Conservation (phyloP, 164 flowering plant genomes). For the Magnolia sinica region DNA sequence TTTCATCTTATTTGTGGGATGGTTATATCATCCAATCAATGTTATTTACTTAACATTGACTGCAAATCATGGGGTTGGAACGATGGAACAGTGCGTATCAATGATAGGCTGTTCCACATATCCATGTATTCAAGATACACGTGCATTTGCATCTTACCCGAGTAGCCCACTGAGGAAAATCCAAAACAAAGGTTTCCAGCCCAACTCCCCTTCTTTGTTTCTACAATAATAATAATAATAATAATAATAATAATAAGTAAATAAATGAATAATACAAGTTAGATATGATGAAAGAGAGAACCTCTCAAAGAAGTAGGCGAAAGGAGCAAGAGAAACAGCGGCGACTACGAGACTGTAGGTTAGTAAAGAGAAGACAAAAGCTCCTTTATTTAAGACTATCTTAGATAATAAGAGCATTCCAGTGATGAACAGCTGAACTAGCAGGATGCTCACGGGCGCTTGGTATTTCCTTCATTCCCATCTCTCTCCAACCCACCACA, state of each 20-base stretch:
- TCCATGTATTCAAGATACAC: too few relatives aligned
- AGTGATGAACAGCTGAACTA: conserved; percentile 39
- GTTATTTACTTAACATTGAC: too few relatives aligned
- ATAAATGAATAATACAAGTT: too few relatives aligned
- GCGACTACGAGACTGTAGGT: conserved; percentile 51
- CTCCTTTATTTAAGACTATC: conserved; percentile 37
- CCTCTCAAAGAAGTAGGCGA: conserved; percentile 48
- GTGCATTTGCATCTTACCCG: conserved; percentile 3
- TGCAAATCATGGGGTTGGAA: too few relatives aligned
- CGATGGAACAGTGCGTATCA: too few relatives aligned
- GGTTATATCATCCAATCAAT: too few relatives aligned
- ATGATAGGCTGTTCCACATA: too few relatives aligned
- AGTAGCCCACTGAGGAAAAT: conserved; percentile 3
- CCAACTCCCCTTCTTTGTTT: neutral
- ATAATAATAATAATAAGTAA: neutral
- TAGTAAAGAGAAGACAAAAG: conserved; percentile 47
- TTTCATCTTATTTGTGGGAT: too few relatives aligned
- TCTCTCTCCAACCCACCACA: neutral
- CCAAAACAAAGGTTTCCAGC: neutral
- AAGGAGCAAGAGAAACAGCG: conserved; percentile 42
- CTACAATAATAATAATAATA: neutral
- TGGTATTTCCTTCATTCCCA: neutral
- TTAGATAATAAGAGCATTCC: conserved; percentile 45
- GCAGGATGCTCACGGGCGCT: conserved; percentile 33
- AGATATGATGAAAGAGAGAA: neutral